Percentiles rank a stretch among this genome's conserved stretches.
phyloP scores from a whole-genome alignment of 1,284 basidiomycete species.

The Ustilago curta region DNA sequence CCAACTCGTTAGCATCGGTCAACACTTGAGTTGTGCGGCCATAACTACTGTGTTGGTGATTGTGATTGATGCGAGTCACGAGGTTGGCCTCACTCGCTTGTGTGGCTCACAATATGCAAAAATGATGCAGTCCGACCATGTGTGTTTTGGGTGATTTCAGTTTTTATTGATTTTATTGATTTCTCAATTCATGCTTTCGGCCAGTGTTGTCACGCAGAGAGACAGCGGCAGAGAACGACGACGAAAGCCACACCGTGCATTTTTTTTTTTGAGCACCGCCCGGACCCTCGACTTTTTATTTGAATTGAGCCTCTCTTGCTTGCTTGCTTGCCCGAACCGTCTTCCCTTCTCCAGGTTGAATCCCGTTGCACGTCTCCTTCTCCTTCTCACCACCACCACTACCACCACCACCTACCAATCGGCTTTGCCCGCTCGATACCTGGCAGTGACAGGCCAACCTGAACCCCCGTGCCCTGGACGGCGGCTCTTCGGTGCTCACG shows the following conservation, averaged over 20 bases:
- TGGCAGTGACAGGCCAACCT: conserved; percentile 29
- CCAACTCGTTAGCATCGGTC: conserved; percentile 1
- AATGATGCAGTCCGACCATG: conserved; percentile 6
- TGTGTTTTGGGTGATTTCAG: not conserved
- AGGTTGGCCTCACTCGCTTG: conserved; percentile 9
- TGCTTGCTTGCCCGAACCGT: no score
- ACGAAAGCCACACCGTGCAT: not conserved
- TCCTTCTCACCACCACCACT: conserved; percentile 15
- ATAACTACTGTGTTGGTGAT: not conserved
- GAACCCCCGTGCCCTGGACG: conserved; percentile 9
- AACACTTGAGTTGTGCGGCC: not conserved
- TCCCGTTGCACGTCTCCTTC: not conserved
- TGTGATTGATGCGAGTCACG: conserved; percentile 6
- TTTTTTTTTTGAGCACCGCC: not conserved
- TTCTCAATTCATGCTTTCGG: not conserved
- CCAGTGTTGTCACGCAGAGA: not conserved
- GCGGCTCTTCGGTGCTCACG: conserved; percentile 1
- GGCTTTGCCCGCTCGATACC: conserved; percentile 30
- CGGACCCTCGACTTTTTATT: conserved; percentile 20
- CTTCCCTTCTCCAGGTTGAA: no score
- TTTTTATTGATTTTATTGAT: not conserved
- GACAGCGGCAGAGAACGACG: not conserved
- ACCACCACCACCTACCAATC: conserved; percentile 24
- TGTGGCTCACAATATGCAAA: not conserved
- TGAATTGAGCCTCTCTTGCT: no score